Evolutionary conservation across 768 basidiomycete genomes (phyloP), one percentile per base, ranked within the genome.

Genomic region (Gloeophyllum trabeum): DNA sequence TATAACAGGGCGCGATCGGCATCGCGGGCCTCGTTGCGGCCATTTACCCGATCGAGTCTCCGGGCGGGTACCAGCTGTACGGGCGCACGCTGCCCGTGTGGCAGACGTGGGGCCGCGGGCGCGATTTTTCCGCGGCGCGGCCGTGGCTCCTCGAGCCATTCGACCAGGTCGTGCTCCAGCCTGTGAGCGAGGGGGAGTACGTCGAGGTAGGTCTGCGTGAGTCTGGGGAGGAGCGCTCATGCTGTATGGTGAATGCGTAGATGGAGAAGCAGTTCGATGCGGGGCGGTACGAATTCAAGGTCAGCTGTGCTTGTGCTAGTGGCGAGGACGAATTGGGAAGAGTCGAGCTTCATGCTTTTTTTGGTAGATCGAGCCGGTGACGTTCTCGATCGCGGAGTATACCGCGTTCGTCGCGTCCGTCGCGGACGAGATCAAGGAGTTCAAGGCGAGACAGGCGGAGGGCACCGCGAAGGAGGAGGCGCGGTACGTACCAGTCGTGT

Each of bases 11-110:
- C 7, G 79, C 81, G 0, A 66, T 83, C n/a, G 80, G 79, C 1
- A 74, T 81, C 18, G 81, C 79, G 1, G 81, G 81, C 0, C 67
- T 74, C 0, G 70, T 80, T 3, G 69, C 74, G 3, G 81, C 79
- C 0, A 80, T 80, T 28, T 81, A 81, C 48, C 77, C 78, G 0
- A 66, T 78, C 28, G 73, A 73, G 44, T 75, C 73, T 1, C 77
- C 77, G 0, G 80, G 81, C 18, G 79, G 80, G 0, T 80, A 82
- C 52, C 76, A 78, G 49, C 57, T 81, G 4, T 76, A 68, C 46
- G 80, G 75, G 0, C 64, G 80, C 20, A 76, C 81, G 0, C 56
- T 83, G 5, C 73, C 82, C 0, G 63, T 75, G 0, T 83, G 79
- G 79, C 69, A 76, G 37, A 70, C 78, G 0, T 77, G 76, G 74